A percentile compares a stretch with the other conserved stretches of the same genome.
Conservation (phyloP, 164 flowering plant species). For the Paratinospora sagittata region DNA sequence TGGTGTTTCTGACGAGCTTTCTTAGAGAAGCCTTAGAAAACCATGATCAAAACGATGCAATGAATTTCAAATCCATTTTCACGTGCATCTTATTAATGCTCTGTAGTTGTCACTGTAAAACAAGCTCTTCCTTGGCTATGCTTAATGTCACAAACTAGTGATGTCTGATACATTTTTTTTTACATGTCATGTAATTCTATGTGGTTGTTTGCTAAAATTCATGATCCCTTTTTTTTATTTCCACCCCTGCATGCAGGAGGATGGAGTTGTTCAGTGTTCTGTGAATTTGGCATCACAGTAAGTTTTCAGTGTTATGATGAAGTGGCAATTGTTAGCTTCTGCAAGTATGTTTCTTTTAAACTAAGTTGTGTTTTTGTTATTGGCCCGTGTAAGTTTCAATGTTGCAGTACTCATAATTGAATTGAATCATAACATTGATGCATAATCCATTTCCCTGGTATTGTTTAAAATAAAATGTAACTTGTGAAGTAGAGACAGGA, state of each 20-base stretch:
- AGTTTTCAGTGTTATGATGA: not conserved
- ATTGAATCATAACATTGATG: not conserved
- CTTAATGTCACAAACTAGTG: not conserved
- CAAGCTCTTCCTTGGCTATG: not conserved
- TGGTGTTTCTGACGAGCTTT: not conserved
- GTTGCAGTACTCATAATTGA: too few relatives aligned
- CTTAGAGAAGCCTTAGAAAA: not conserved
- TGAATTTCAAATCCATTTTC: not conserved
- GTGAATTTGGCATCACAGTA: not conserved
- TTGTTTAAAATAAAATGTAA: not conserved
- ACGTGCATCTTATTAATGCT: not conserved
- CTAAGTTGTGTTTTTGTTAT: too few relatives aligned
- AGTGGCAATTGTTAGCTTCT: not conserved
- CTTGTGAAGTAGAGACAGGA: not conserved
- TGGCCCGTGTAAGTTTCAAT: too few relatives aligned
- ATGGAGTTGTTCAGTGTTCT: not conserved
- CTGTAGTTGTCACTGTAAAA: not conserved
- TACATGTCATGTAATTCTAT: too few relatives aligned
- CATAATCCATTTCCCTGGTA: not conserved
- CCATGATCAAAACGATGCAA: not conserved
- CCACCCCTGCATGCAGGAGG: too few relatives aligned
- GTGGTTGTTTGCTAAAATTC: not conserved
- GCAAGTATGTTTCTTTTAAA: too few relatives aligned
- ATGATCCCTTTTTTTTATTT: not conserved
- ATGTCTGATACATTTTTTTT: not conserved